Conservation (phyloP, 306 rosid species). For the Hippophae tibetana region DNA sequence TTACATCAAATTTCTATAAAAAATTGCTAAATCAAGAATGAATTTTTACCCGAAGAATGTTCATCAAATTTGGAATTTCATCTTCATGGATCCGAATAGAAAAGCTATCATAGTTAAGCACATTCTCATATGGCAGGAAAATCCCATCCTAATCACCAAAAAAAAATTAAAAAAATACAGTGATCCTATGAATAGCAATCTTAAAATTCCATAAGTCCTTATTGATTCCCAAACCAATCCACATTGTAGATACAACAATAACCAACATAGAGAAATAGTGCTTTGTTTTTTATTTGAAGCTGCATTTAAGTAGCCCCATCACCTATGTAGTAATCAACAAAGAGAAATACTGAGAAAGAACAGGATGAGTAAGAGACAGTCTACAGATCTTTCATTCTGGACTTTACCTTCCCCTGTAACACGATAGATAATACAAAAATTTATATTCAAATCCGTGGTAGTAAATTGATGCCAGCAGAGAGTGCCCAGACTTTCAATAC, state of each 20-base stretch:
- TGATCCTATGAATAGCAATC: not conserved
- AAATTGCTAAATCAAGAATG: constrained; percentile 2
- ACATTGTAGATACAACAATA: too few species aligned
- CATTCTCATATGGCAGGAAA: constrained; percentile 80
- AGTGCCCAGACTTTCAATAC: not conserved
- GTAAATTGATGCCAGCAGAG: not conserved
- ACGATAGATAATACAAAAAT: not conserved
- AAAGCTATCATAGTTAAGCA: constrained; percentile 75
- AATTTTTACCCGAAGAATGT: constrained; percentile 56
- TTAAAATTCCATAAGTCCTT: not conserved
- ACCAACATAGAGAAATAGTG: too few species aligned
- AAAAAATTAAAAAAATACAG: constrained; percentile 8
- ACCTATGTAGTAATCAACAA: too few species aligned
- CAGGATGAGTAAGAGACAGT: too few species aligned
- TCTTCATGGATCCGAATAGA: constrained; percentile 73
- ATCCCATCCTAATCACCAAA: constrained; percentile 61
- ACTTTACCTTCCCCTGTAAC: too few species aligned
- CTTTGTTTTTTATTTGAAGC: too few species aligned
- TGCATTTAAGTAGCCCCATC: too few species aligned
- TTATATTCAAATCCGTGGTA: not conserved
- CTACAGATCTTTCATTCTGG: too few species aligned
- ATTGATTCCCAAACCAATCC: too few species aligned
- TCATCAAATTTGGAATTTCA: constrained; percentile 65
- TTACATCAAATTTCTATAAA: constrained; percentile 7
- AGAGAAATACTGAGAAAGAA: too few species aligned